These are phyloP conservation scores for Xylariaceae sp. DNA, from an alignment of 2,329 filamentous ascomycete genomes.

Conservation along the genomic window DNA sequence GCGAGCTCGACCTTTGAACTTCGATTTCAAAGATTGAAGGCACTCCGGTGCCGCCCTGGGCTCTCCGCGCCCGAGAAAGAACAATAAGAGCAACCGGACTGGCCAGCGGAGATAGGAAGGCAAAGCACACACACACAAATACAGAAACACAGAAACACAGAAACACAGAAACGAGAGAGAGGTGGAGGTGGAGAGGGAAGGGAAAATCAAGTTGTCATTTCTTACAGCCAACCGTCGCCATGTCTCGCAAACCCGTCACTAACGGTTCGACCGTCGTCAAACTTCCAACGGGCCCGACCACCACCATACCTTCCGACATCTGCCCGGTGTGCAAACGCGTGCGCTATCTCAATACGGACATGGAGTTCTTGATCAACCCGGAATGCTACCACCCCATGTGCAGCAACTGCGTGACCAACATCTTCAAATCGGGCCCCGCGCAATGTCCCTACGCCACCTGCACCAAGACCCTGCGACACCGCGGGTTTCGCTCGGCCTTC, in stretches of 20 bases:
- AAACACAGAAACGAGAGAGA: neutral
- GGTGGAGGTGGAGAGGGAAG: neutral
- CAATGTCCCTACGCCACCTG: slow-evolving; percentile 90
- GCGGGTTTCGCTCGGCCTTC: slow-evolving; percentile 78
- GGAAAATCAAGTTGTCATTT: neutral
- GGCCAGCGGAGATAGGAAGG: too few relatives aligned
- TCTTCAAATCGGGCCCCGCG: slow-evolving; percentile 87
- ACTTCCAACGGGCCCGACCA: slow-evolving; percentile 17
- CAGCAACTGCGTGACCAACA: slow-evolving; percentile 87
- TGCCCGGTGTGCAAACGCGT: slow-evolving; percentile 97
- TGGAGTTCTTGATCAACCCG: slow-evolving; percentile 93
- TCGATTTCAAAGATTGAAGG: neutral
- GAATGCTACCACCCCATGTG: slow-evolving; percentile 99
- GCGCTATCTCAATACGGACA: slow-evolving; percentile 88
- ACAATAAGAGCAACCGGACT: neutral
- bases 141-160: neutral
- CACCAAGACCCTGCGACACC: slow-evolving; percentile 76
- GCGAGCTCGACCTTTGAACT: neutral
- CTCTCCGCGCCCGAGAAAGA: neutral
- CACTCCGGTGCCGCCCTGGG: neutral
- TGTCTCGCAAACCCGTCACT: slow-evolving; percentile 35
- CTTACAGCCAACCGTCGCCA: slow-evolving; percentile 18
- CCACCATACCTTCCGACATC: slow-evolving; percentile 54
- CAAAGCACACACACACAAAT: neutral
- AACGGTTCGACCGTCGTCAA: slow-evolving; percentile 19